A percentile compares a stretch with the other conserved stretches of the same genome.
Evolutionary conservation across 257 asterid genomes (phyloP).

Genomic region (Nyctanthes arbortristis): DNA sequence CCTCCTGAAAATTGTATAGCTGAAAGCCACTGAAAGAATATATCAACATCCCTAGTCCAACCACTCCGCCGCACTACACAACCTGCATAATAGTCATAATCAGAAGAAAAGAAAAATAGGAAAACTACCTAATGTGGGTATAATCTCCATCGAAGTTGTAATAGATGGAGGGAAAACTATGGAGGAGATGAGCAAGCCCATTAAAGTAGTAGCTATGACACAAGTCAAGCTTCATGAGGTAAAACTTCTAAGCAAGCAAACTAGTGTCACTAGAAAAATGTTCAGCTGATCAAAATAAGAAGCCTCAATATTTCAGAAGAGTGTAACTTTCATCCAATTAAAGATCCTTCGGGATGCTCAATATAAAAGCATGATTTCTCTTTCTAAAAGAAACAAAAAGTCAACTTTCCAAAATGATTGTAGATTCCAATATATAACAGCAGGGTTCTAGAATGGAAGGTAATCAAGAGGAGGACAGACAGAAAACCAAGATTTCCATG

Average conservation of each 20-base stretch:
- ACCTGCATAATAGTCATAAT: constrained; percentile 44
- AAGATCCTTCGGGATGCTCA: constrained; percentile 7
- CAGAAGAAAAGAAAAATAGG: constrained; percentile 7
- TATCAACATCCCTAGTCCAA: constrained; percentile 84
- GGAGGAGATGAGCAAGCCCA: background rate
- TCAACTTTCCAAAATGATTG: background rate
- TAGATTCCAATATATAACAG: constrained; percentile 1
- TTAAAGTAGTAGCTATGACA: background rate
- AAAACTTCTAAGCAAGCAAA: background rate
- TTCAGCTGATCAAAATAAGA: constrained; percentile 3
- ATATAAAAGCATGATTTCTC: background rate
- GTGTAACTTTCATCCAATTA: background rate
- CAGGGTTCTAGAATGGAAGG: background rate
- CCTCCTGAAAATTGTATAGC: constrained; percentile 84
- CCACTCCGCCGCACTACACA: constrained; percentile 83
- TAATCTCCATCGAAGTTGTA: constrained; percentile 14
- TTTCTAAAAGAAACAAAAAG: background rate
- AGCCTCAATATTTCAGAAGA: background rate
- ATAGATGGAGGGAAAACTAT: background rate
- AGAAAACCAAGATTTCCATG: background rate
- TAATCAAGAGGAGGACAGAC: background rate
- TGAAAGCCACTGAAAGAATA: constrained; percentile 88
- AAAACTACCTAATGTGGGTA: background rate
- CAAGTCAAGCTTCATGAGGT: background rate
- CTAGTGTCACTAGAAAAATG: background rate